phyloP scores from a whole-genome alignment of 345 rosid genomes.

The Leavenworthia alabamica region DNA sequence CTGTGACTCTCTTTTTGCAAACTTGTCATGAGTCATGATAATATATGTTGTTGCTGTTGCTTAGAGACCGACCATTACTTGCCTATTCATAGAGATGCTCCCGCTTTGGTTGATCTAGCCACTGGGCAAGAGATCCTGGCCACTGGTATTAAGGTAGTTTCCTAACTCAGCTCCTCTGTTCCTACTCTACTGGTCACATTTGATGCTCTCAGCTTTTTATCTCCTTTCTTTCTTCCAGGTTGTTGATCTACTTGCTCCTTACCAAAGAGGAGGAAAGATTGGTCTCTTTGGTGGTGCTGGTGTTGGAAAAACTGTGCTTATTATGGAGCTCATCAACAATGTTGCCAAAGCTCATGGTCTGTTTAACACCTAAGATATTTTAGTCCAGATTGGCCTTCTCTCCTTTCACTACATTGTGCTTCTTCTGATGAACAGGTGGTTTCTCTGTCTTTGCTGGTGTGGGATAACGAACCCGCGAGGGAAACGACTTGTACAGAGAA shows the following conservation, averaged over 20 bases:
- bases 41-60: not conserved
- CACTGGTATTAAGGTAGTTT: slow-evolving; percentile 73
- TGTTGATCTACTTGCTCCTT: slow-evolving; percentile 97
- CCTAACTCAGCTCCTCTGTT: not conserved
- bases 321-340: slow-evolving; percentile 97
- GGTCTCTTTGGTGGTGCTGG: slow-evolving; percentile 99
- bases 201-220: not conserved
- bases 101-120: slow-evolving; percentile 84
- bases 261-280: slow-evolving; percentile 98
- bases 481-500: slow-evolving; percentile 97
- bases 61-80: slow-evolving; percentile 78
- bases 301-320: slow-evolving; percentile 96
- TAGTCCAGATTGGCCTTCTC: too few species aligned
- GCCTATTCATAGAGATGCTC: slow-evolving; percentile 98
- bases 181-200: not conserved
- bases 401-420: not conserved
- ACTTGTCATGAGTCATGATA: too few species aligned
- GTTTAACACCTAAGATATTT: not conserved
- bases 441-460: slow-evolving; percentile 99
- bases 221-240: slow-evolving; percentile 48
- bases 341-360: slow-evolving; percentile 96
- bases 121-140: slow-evolving; percentile 92
- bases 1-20: too few species aligned
- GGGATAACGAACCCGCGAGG: slow-evolving; percentile 96
- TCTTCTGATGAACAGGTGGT: slow-evolving; percentile 60